A percentile compares a stretch with the other conserved stretches of the same genome.
phyloP scores from a whole-genome alignment of 1,284 basidiomycete species.

The Papiliotrema fonsecae region DNA sequence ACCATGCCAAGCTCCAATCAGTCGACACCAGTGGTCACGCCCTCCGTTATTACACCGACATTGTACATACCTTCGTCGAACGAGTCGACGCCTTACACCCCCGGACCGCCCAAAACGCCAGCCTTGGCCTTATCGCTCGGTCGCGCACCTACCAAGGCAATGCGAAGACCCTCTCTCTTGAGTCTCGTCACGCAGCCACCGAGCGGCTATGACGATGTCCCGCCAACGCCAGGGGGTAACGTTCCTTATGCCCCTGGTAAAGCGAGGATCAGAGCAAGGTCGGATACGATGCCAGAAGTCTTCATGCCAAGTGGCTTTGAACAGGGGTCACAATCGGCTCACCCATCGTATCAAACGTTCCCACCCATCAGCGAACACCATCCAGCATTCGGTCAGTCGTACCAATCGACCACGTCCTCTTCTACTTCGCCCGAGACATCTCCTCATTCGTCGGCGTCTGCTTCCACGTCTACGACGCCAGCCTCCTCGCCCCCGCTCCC shows the following conservation, averaged over 20 bases:
- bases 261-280: constrained; percentile 31
- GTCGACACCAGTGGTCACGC: constrained; percentile 9
- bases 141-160: constrained; percentile 12
- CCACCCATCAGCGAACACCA: constrained; percentile 23
- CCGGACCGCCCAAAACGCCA: constrained; percentile 35
- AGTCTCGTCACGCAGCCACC: constrained; percentile 36
- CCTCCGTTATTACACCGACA: constrained; percentile 7
- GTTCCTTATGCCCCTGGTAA: constrained; percentile 20
- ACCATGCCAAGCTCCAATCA: constrained; percentile 11
- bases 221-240: constrained; percentile 25
- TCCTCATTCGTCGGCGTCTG: constrained; percentile 26
- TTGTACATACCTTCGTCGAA: constrained; percentile 11
- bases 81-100: constrained; percentile 30
- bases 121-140: constrained; percentile 22
- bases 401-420: constrained; percentile 5
- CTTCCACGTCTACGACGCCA: constrained; percentile 15
- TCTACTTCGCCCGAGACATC: constrained; percentile 8
- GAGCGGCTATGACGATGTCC: constrained; percentile 12
- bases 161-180: constrained; percentile 31
- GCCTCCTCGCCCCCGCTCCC: constrained; percentile 23
- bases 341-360: constrained; percentile 18
- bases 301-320: background rate
- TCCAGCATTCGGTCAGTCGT: constrained; percentile 1
- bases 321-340: constrained; percentile 14
- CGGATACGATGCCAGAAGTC: constrained; percentile 7